phyloP scores from a whole-genome alignment of 768 basidiomycete species.

The Tremella mesenterica region DNA sequence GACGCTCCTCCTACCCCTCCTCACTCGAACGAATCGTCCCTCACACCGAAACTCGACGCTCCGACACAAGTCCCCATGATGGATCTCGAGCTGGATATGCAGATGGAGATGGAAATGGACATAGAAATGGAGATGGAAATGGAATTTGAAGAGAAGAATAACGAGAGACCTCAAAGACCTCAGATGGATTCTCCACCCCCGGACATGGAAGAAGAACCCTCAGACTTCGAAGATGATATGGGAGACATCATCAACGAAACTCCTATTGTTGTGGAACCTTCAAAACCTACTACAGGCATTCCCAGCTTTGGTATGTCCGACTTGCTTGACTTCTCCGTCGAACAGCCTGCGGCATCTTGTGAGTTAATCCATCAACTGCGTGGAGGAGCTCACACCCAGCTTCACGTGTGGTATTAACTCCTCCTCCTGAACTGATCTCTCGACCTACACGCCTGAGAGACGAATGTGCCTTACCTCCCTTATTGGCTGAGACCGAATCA shows the following conservation, averaged over 20 bases:
- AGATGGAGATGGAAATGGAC: neutral
- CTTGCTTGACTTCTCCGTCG: conserved; percentile 3
- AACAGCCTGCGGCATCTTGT: conserved; percentile 6
- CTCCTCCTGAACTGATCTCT: conserved; percentile 3
- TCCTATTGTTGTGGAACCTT: neutral
- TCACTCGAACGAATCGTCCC: neutral
- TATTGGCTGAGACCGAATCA: conserved; percentile 24
- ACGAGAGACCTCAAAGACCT: neutral
- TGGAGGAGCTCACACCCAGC: conserved; percentile 2
- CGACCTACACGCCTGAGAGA: neutral
- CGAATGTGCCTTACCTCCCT: conserved; percentile 5
- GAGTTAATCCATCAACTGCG: neutral
- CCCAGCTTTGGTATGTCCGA: conserved; percentile 3
- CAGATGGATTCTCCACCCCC: conserved; percentile 17
- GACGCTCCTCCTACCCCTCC: conserved; percentile 2
- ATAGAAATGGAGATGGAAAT: neutral
- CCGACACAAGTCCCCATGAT: neutral
- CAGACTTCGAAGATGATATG: conserved; percentile 21
- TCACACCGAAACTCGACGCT: neutral
- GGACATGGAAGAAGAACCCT: conserved; percentile 24
- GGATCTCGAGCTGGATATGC: neutral
- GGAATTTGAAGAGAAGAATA: neutral
- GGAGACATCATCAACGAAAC: neutral
- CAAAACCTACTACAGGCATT: neutral
- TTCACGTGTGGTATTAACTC: conserved; percentile 5